These are phyloP conservation scores for Primulina tabacum DNA, from an alignment of 257 asterid species.

Conservation along the genomic window DNA sequence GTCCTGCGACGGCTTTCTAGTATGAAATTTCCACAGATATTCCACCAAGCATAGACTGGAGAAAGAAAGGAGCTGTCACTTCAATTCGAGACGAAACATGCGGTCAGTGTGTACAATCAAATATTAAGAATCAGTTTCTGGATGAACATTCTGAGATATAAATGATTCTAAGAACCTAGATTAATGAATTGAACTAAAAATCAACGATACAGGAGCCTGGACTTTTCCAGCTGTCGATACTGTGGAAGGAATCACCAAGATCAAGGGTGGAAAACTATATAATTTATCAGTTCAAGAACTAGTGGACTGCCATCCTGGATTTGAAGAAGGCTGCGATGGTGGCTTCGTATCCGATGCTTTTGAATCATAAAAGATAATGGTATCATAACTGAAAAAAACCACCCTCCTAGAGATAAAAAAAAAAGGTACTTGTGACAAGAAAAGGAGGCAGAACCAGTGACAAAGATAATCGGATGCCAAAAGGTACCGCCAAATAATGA, in stretches of 20 bases:
- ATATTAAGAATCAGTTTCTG: background rate
- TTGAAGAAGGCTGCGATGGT: conserved; percentile 10
- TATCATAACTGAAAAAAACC: conserved; percentile 13
- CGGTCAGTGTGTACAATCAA: background rate
- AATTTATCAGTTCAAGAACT: conserved; percentile 13
- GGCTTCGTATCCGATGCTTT: conserved; percentile 12
- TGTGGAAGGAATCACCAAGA: conserved; percentile 3
- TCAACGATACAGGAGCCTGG: background rate
- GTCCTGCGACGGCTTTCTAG: no score
- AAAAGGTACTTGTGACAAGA: background rate
- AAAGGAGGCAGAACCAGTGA: conserved; percentile 22
- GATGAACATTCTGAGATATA: no score
- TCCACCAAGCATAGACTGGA: conserved; percentile 24
- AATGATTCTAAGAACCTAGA: background rate
- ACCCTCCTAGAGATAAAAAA: conserved; percentile 1
- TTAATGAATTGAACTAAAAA: background rate
- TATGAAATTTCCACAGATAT: conserved; percentile 2
- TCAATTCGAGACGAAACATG: background rate
- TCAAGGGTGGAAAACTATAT: conserved; percentile 13
- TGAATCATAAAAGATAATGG: conserved; percentile 17
- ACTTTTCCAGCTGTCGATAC: background rate
- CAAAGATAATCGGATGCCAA: conserved; percentile 13
- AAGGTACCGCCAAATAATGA: conserved; percentile 13
- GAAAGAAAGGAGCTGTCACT: conserved; percentile 20
- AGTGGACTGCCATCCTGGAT: conserved; percentile 4